These are phyloP conservation scores for Phaeosphaeria sp. DNA, from an alignment of 2,329 filamentous ascomycete genomes.

Conservation along the genomic window DNA sequence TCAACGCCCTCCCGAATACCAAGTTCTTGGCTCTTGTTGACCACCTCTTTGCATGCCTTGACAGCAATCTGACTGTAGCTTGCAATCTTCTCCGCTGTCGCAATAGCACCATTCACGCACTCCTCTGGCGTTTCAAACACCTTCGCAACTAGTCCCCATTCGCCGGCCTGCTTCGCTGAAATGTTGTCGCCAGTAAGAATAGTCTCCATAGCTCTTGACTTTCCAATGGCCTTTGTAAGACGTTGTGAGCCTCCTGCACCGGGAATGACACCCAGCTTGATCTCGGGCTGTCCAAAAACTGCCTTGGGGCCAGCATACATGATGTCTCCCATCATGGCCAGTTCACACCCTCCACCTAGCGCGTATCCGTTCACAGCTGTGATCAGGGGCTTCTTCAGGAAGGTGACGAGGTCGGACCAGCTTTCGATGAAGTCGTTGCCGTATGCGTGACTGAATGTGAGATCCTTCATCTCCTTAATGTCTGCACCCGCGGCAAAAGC, in stretches of 20 bases:
- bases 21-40: conserved; percentile 97
- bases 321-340: conserved; percentile 97
- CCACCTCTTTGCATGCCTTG: conserved; percentile 93
- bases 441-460: conserved; percentile 89
- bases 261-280: conserved; percentile 91
- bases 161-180: conserved; percentile 79
- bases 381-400: conserved; percentile 92
- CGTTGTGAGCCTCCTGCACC: conserved; percentile 92
- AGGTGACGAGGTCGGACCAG: conserved; percentile 85
- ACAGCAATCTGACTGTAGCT: conserved; percentile 85
- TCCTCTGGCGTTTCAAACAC: conserved; percentile 81
- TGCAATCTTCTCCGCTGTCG: conserved; percentile 89
- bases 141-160: conserved; percentile 88
- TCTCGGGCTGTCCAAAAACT: conserved; percentile 95
- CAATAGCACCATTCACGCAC: conserved; percentile 79
- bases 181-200: conserved; percentile 68
- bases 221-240: conserved; percentile 71
- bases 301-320: conserved; percentile 86
- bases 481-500: conserved; percentile 85
- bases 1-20: conserved; percentile 88
- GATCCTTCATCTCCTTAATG: conserved; percentile 97
- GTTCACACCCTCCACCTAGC: conserved; percentile 92
- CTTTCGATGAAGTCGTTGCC: conserved; percentile 90
- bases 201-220: conserved; percentile 54
- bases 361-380: conserved; percentile 94